Evolutionary conservation across 129 eudicot genomes (phyloP).

Genomic region (Flaveria ramosissima): DNA sequence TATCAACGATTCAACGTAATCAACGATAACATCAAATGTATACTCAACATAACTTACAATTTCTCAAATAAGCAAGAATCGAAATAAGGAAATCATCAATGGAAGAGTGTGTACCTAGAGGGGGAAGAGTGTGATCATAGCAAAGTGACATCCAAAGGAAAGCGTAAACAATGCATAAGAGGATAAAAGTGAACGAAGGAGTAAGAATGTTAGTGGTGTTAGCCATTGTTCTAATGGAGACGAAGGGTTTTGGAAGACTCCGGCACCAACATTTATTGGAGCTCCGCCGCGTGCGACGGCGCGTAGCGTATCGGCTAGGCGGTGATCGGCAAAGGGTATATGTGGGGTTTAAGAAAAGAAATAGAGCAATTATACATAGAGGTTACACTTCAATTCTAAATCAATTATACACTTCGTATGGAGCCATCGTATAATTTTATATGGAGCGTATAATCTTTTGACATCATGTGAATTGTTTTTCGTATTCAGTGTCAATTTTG

Average conservation of each 20-base stretch:
- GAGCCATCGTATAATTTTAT: too few relatives aligned
- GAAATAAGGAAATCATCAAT: not conserved
- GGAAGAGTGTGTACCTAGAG: slow-evolving; percentile 28
- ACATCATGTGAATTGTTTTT: too few relatives aligned
- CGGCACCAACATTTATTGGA: slow-evolving; percentile 2
- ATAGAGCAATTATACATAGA: too few relatives aligned
- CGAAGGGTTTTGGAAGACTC: not conserved
- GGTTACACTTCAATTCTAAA: too few relatives aligned
- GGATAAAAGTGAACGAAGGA: slow-evolving; percentile 26
- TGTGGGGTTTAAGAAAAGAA: too few relatives aligned
- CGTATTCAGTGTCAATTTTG: too few relatives aligned
- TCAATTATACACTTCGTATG: too few relatives aligned
- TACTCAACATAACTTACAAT: not conserved
- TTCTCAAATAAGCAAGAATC: not conserved
- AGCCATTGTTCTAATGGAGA: not conserved
- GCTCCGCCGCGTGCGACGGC: slow-evolving; percentile 35
- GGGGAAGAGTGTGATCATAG: slow-evolving; percentile 5
- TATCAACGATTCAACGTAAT: not conserved
- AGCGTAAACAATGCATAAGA: slow-evolving; percentile 27
- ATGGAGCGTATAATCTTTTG: too few relatives aligned
- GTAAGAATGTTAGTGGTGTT: not conserved
- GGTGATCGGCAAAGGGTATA: not conserved
- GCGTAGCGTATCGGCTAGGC: not conserved
- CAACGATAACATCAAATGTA: not conserved
- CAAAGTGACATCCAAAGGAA: slow-evolving; percentile 41